A percentile compares a stretch with the other conserved stretches of the same genome.
phyloP scores from a whole-genome alignment of 495 filamentous ascomycete genomes.

The Aspergillus kassunensis region DNA sequence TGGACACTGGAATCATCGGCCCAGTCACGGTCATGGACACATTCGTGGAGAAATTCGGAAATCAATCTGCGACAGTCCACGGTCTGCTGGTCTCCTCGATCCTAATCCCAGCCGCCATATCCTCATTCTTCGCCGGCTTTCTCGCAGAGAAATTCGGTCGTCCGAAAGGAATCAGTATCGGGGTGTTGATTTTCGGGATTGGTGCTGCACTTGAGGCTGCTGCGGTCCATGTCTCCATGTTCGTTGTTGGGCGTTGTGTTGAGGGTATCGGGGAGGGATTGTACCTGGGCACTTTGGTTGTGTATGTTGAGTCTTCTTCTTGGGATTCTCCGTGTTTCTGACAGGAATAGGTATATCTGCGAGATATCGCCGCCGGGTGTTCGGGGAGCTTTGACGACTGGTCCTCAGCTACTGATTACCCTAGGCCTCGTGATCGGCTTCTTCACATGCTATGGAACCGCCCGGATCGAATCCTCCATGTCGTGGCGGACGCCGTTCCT shows the following conservation, averaged over 20 bases:
- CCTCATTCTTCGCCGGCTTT: constrained; percentile 59
- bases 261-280: constrained; percentile 58
- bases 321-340: background rate
- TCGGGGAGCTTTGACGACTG: constrained; percentile 50
- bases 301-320: constrained; percentile 22
- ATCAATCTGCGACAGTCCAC: constrained; percentile 50
- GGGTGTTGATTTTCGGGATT: constrained; percentile 50
- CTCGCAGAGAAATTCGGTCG: constrained; percentile 58
- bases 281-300: constrained; percentile 53
- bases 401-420: constrained; percentile 53
- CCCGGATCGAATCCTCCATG: constrained; percentile 45
- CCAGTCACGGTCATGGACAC: constrained; percentile 56
- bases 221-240: constrained; percentile 46
- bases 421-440: constrained; percentile 52
- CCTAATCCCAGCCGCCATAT: constrained; percentile 56
- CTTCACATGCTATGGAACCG: constrained; percentile 60
- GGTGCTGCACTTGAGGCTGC: constrained; percentile 51
- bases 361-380: constrained; percentile 55
- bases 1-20: constrained; percentile 63
- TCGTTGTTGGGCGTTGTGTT: constrained; percentile 52
- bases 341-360: constrained; percentile 46
- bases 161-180: constrained; percentile 49
- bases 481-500: constrained; percentile 56
- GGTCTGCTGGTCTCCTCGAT: constrained; percentile 63
- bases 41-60: constrained; percentile 47